Conservation (phyloP, 306 rosid species). For the Ammopiptanthus mongolicus region DNA sequence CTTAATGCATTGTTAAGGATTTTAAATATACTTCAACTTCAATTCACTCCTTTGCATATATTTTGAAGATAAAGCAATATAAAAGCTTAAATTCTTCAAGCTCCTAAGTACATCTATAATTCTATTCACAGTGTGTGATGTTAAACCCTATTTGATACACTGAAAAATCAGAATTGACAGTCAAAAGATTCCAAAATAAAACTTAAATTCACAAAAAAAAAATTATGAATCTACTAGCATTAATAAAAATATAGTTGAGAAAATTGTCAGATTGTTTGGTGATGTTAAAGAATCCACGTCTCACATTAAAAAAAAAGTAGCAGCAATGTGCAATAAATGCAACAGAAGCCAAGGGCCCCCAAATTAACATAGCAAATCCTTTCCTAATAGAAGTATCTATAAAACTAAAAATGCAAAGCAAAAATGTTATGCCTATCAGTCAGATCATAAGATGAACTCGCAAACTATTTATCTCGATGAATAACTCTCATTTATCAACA, state of each 20-base stretch:
- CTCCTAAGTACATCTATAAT: not conserved
- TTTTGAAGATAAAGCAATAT: not conserved
- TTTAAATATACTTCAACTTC: not conserved
- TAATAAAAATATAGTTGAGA: not conserved
- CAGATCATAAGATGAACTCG: not conserved
- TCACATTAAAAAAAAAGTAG: not conserved
- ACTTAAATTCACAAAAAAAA: not conserved
- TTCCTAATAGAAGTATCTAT: not conserved
- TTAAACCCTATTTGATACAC: not conserved
- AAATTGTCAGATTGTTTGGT: not conserved
- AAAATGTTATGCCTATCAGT: not conserved
- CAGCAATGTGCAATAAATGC: not conserved
- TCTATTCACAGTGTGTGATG: not conserved
- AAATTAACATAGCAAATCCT: slow-evolving; percentile 3
- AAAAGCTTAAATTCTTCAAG: not conserved
- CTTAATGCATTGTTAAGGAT: slow-evolving; percentile 8
- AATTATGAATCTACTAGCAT: not conserved
- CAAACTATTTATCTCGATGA: not conserved
- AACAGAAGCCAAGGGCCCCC: not conserved
- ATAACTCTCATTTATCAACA: not conserved
- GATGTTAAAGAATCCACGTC: not conserved
- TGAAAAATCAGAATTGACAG: not conserved
- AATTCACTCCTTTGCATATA: not conserved
- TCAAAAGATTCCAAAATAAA: not conserved
- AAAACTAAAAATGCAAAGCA: not conserved